Evolutionary conservation across 306 rosid genomes (phyloP).

Genomic region (Canavalia gladiata): DNA sequence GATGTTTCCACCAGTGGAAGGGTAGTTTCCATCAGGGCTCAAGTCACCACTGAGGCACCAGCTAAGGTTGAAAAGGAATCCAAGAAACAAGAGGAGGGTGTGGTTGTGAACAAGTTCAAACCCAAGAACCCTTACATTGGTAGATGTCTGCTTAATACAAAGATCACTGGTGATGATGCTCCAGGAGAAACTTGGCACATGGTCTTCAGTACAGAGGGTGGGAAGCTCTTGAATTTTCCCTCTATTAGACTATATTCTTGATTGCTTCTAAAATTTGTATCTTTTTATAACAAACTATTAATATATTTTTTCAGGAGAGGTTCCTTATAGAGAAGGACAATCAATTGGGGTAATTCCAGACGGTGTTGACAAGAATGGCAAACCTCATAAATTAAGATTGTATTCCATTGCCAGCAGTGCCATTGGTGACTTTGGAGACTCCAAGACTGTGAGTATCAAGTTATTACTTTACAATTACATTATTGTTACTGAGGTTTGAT

Average conservation of each 20-base stretch:
- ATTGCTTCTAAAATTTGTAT: neutral
- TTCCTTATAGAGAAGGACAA: constrained; percentile 98
- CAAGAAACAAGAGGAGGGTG: constrained; percentile 89
- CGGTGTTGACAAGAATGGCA: constrained; percentile 90
- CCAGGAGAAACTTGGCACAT: constrained; percentile 99
- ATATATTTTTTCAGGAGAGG: constrained; percentile 68
- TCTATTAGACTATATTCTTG: neutral
- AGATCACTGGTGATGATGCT: constrained; percentile 98
- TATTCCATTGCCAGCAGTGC: constrained; percentile 97
- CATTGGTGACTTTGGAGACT: constrained; percentile 91
- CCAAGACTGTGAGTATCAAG: constrained; percentile 77
- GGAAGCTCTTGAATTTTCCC: constrained; percentile 3
- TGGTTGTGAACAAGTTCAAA: constrained; percentile 77
- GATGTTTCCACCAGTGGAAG: constrained; percentile 65
- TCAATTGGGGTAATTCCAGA: constrained; percentile 90
- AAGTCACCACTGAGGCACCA: constrained; percentile 85
- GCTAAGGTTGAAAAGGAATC: constrained; percentile 75
- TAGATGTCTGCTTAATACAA: constrained; percentile 86
- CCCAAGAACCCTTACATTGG: constrained; percentile 86
- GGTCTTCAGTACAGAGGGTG: constrained; percentile 98
- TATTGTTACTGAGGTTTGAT: constrained; percentile 6
- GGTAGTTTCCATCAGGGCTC: constrained; percentile 74
- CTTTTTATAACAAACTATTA: constrained; percentile 15
- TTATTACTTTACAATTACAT: neutral
- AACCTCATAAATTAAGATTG: constrained; percentile 89